These are phyloP conservation scores for Suhomyces tanzawaensis DNA, from an alignment of 805 yeast species.

Conservation along the genomic window DNA sequence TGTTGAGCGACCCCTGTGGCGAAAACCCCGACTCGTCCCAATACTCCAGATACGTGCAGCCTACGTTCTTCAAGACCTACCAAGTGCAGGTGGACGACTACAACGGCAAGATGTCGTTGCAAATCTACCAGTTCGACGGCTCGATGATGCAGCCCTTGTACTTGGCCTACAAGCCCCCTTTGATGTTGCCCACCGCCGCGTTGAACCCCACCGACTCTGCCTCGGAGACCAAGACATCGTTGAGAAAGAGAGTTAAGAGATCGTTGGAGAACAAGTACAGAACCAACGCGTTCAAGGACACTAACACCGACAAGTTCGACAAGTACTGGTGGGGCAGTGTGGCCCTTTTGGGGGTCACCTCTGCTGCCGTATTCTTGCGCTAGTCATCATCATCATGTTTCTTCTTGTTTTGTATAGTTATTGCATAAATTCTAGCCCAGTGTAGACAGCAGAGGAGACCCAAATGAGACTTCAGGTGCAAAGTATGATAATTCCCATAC, in stretches of 20 bases:
- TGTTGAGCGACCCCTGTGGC: constrained; percentile 84
- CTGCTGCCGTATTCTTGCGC: constrained; percentile 29
- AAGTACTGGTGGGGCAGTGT: constrained; percentile 57
- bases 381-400: constrained; percentile 1
- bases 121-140: constrained; percentile 76
- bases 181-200: constrained; percentile 92
- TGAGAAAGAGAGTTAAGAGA: constrained; percentile 56
- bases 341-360: constrained; percentile 42
- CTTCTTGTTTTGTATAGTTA: too few species aligned
- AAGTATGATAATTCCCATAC: too few species aligned
- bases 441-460: too few species aligned
- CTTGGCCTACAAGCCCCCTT: constrained; percentile 88
- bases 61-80: constrained; percentile 56
- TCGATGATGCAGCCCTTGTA: constrained; percentile 81
- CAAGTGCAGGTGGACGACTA: constrained; percentile 67
- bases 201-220: constrained; percentile 74
- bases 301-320: constrained; percentile 33
- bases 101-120: constrained; percentile 78
- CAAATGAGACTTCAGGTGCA: too few species aligned
- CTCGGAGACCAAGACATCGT: constrained; percentile 32
- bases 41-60: constrained; percentile 72
- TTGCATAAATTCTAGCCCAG: too few species aligned
- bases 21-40: constrained; percentile 43
- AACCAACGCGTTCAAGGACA: constrained; percentile 66
- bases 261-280: constrained; percentile 75